These are phyloP conservation scores for Populus ilicifolia DNA, from an alignment of 345 rosid species.

Conservation along the genomic window DNA sequence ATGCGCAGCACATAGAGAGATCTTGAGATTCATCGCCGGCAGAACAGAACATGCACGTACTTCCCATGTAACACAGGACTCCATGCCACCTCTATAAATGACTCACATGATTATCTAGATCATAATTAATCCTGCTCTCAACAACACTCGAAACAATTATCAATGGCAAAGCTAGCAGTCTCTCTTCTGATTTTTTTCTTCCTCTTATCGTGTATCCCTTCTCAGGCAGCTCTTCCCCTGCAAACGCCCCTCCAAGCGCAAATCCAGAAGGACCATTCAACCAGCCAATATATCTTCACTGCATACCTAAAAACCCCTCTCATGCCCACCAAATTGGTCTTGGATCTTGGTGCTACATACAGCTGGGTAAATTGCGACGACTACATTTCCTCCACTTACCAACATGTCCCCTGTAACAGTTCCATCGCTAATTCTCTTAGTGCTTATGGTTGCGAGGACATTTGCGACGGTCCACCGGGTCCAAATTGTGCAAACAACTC, in stretches of 20 bases:
- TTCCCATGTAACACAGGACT: too few relatives aligned
- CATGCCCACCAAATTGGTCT: constrained; percentile 20
- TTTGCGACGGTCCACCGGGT: constrained; percentile 10
- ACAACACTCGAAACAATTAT: too few relatives aligned
- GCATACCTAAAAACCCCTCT: constrained; percentile 32
- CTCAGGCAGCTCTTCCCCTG: too few relatives aligned
- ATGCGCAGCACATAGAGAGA: too few relatives aligned
- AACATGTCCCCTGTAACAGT: constrained; percentile 14
- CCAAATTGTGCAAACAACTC: constrained; percentile 24
- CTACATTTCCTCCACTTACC: constrained; percentile 22
- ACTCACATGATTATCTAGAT: too few relatives aligned
- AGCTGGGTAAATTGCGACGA: constrained; percentile 25
- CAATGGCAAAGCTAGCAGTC: too few relatives aligned
- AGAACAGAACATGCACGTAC: too few relatives aligned
- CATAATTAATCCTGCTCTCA: too few relatives aligned
- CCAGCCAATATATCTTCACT: constrained; percentile 28
- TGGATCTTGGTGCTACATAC: constrained; percentile 29
- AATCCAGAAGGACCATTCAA: constrained; percentile 29
- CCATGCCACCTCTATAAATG: too few relatives aligned
- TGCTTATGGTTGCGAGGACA: constrained; percentile 15
- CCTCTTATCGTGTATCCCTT: too few relatives aligned
- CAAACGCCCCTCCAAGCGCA: neutral
- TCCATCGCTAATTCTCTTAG: constrained; percentile 18
- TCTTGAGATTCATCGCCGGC: too few relatives aligned
- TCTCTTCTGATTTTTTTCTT: too few relatives aligned